Conservation (phyloP, 805 yeast species). For the Lipomyces kockii region DNA sequence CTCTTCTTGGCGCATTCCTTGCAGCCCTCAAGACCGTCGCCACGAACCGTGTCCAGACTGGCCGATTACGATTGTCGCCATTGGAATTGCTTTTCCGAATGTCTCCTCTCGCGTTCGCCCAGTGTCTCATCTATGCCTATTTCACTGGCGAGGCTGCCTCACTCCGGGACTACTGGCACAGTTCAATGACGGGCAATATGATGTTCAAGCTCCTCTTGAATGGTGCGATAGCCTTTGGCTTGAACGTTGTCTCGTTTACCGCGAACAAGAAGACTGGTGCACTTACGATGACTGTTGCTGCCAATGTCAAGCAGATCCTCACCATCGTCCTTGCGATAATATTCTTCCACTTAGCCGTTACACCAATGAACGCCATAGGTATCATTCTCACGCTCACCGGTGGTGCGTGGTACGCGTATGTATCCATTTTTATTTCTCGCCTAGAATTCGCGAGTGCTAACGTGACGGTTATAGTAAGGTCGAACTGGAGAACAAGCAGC, state of each 20-base stretch:
- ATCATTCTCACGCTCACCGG: conserved; percentile 40
- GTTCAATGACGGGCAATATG: conserved; percentile 31
- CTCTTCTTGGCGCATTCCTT: conserved; percentile 40
- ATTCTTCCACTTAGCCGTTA: conserved; percentile 41
- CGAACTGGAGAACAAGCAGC: conserved; percentile 34
- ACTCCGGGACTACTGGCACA: conserved; percentile 30
- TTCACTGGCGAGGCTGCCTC: conserved; percentile 39
- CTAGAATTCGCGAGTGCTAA: neutral
- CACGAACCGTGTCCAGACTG: conserved; percentile 42
- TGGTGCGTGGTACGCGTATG: conserved; percentile 42
- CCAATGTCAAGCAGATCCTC: conserved; percentile 42
- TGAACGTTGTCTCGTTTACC: conserved; percentile 42
- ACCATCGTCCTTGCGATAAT: conserved; percentile 41
- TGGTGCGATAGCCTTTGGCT: conserved; percentile 41
- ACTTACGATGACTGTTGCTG: conserved; percentile 42
- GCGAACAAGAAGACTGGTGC: conserved; percentile 44
- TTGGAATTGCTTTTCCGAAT: conserved; percentile 41
- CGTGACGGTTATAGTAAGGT: conserved; percentile 23
- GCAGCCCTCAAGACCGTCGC: conserved; percentile 43
- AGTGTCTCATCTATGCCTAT: conserved; percentile 40
- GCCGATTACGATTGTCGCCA: conserved; percentile 40
- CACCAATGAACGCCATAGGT: conserved; percentile 40
- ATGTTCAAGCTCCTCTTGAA: conserved; percentile 38
- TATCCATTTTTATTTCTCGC: neutral
- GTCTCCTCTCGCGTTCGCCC: conserved; percentile 41